These are phyloP conservation scores for Sicyos baderoa DNA, from an alignment of 306 rosid species.

Conservation along the genomic window DNA sequence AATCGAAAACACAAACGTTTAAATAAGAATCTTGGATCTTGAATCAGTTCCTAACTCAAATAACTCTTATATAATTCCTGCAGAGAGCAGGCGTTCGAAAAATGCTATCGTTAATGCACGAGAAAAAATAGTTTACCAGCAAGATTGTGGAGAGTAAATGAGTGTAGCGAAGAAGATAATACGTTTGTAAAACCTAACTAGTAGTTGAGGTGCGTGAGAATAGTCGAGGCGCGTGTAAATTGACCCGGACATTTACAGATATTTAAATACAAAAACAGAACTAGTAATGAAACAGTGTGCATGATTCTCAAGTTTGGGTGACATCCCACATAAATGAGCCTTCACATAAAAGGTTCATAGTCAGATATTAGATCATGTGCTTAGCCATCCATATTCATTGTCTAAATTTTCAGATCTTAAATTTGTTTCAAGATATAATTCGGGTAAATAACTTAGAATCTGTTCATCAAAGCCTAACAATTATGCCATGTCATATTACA, in stretches of 20 bases:
- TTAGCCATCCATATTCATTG: background rate
- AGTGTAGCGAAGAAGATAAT: background rate
- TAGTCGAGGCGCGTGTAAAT: too few relatives aligned
- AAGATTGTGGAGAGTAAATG: background rate
- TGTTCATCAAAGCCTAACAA: background rate
- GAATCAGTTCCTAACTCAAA: background rate
- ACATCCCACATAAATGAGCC: background rate
- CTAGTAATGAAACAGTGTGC: background rate
- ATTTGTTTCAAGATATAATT: constrained; percentile 1
- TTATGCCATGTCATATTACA: background rate
- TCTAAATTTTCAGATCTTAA: constrained; percentile 9
- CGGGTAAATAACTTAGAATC: background rate
- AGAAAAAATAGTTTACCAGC: background rate
- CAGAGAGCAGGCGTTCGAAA: background rate
- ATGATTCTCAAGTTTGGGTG: background rate
- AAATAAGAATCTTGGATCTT: background rate
- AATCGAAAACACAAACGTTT: background rate
- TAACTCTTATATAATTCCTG: background rate
- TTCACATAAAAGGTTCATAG: background rate
- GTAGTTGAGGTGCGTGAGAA: background rate
- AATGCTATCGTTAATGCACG: background rate
- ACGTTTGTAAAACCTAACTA: background rate
- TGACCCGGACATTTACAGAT: too few relatives aligned
- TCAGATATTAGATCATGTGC: background rate
- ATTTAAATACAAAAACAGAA: background rate